Conservation (phyloP, 2,329 filamentous ascomycete genomes). For the Penicillium frequentans region DNA sequence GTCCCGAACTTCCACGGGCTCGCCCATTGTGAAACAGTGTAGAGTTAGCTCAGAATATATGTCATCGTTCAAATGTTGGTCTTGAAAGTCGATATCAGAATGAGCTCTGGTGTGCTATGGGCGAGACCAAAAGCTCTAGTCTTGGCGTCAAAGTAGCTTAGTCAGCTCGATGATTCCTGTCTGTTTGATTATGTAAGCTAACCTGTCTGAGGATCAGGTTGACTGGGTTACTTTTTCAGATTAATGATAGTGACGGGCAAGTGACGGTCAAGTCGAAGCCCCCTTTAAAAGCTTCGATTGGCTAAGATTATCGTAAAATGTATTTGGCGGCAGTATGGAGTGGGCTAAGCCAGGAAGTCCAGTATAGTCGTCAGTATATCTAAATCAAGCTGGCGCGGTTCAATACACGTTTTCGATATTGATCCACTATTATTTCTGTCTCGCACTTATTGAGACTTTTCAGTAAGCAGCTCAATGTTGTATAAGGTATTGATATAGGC, state of each 20-base stretch:
- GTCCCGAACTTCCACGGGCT: constrained; percentile 21
- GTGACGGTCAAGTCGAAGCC: too few relatives aligned
- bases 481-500: neutral
- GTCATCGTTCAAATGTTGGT: neutral
- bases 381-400: neutral
- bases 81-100: constrained; percentile 1
- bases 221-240: neutral
- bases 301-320: neutral
- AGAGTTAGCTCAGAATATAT: neutral
- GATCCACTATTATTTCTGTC: neutral
- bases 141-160: neutral
- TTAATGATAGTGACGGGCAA: neutral
- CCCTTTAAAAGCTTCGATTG: too few relatives aligned
- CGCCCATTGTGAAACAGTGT: constrained; percentile 27
- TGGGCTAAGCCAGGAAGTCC: neutral
- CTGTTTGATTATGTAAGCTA: neutral
- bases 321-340: neutral
- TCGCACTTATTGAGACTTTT: neutral
- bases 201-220: neutral
- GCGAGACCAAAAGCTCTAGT: neutral
- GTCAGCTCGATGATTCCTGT: neutral
- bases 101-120: neutral
- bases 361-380: neutral
- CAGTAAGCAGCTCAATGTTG: neutral
- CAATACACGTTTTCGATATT: neutral